Evolutionary conservation across 257 asterid genomes (phyloP), one percentile per base, ranked within the genome.

Genomic region (Phtheirospermum japonicum): DNA sequence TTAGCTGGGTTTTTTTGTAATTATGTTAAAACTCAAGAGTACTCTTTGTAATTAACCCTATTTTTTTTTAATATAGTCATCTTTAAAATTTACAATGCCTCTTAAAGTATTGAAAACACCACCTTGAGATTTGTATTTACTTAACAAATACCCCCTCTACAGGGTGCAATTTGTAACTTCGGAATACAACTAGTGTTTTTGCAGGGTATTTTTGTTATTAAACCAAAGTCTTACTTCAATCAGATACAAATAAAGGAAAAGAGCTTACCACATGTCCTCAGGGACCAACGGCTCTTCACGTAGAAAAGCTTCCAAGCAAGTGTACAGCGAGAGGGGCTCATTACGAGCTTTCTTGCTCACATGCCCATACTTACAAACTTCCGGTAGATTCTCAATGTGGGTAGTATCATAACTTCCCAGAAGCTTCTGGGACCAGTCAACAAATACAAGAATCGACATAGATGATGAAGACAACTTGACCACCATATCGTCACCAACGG

Each of bases 241-340:
- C 70, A 70, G 69, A 26, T 48, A 57, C 42, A 69, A 58, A 42
- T 6, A 63, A 23, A 57, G 53, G 14, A 53, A 71, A 37, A 40
- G 43, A 68, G 73, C 82, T 64, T 69, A 93, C 99, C 99, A 93
- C 99, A 93, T 93, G 74, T 93, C 99, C 76, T 93, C 99, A 18
- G 99, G 99, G 68, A 93, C 99, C 76, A 93, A 77, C 4, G 99
- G 99, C 80, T 93, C 99, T 78, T 93, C 99, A 14, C 97, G 95
- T 34, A 89, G 78, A 81, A 93, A 93, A 63, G 96, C 92, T 80
- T 93, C 99, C 82, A 93, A 74, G 88, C 99, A 93, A 78, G 97
- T 85, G 75, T 93, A 93, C 73, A 93, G 65, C 4, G 99, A 89
- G 65, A 89, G 94, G 71, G 99, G 99, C 71, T 93, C 99, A 57